phyloP scores from a whole-genome alignment of 148 eudicot species.

The Chenopodium berlandieri region DNA sequence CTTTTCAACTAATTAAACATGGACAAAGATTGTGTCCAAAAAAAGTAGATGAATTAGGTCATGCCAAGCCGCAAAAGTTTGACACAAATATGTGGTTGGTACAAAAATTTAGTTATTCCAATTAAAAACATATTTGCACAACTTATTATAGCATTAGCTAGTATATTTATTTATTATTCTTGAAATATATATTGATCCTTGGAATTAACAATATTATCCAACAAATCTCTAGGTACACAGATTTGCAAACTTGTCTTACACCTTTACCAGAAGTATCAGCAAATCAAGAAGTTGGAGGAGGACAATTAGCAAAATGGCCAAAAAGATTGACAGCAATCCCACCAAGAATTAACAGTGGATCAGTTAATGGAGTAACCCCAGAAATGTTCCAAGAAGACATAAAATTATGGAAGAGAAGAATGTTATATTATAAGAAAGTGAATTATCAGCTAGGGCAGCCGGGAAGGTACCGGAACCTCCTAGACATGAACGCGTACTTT shows the following conservation, averaged over 20 bases:
- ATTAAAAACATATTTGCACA: neutral
- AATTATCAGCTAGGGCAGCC: slow-evolving; percentile 59
- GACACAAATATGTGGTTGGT: neutral
- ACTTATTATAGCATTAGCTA: no score
- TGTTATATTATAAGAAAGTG: slow-evolving; percentile 61
- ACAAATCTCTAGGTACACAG: slow-evolving; percentile 56
- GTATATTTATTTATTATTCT: no score
- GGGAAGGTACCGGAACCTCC: slow-evolving; percentile 68
- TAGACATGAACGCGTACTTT: slow-evolving; percentile 77
- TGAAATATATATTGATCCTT: neutral
- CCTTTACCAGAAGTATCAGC: slow-evolving; percentile 59
- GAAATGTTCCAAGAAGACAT: slow-evolving; percentile 43
- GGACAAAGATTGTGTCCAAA: no score
- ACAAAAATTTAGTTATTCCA: neutral
- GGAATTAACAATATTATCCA: neutral
- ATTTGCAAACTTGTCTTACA: slow-evolving; percentile 58
- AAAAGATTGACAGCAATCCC: slow-evolving; percentile 48
- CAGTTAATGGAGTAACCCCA: slow-evolving; percentile 45
- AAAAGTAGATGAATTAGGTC: neutral
- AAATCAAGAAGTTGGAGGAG: slow-evolving; percentile 52
- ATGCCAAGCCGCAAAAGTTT: no score
- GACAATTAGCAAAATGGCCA: slow-evolving; percentile 67
- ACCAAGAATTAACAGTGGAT: slow-evolving; percentile 58
- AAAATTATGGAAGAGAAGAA: slow-evolving; percentile 57
- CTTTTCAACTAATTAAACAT: no score